Conservation (phyloP, 164 flowering plant genomes). For the Tinospora cordifolia region DNA sequence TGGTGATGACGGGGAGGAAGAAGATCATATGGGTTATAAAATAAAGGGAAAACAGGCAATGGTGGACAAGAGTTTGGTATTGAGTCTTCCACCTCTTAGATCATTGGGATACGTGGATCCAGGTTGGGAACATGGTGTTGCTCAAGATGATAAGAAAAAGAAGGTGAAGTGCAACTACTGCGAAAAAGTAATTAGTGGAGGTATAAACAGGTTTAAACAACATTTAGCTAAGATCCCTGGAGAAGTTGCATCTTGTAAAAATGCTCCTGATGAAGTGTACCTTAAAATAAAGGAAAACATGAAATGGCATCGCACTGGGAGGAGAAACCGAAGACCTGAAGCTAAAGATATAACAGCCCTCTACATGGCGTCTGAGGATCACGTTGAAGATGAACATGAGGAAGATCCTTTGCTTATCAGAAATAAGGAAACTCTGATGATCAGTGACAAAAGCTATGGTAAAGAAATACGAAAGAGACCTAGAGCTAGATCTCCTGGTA, state of each 20-base stretch:
- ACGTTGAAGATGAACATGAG: conserved; percentile 45
- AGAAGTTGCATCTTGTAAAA: conserved; percentile 64
- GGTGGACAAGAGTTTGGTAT: conserved; percentile 34
- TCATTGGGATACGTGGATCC: conserved; percentile 72
- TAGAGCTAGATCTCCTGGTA: conserved; percentile 31
- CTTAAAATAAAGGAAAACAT: conserved; percentile 66
- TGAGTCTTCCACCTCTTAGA: conserved; percentile 49
- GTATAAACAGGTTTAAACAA: conserved; percentile 72
- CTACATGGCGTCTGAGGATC: conserved; percentile 41
- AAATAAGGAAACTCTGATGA: conserved; percentile 23
- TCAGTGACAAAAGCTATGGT: conserved; percentile 34
- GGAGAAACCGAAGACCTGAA: conserved; percentile 45
- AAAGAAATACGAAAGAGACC: conserved; percentile 29
- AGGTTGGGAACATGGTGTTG: conserved; percentile 64
- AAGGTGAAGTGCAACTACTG: conserved; percentile 74
- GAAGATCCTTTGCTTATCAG: conserved; percentile 25
- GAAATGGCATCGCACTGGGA: conserved; percentile 71
- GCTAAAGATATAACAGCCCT: conserved; percentile 37
- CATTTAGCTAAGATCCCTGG: conserved; percentile 78
- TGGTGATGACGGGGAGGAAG: conserved; percentile 42
- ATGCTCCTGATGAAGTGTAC: conserved; percentile 63
- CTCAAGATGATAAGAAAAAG: conserved; percentile 62
- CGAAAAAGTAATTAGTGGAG: conserved; percentile 64
- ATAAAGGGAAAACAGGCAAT: conserved; percentile 41
- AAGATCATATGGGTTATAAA: conserved; percentile 29